Conservation (phyloP, 2,329 filamentous ascomycete species). For the Arthroderma sp. region DNA sequence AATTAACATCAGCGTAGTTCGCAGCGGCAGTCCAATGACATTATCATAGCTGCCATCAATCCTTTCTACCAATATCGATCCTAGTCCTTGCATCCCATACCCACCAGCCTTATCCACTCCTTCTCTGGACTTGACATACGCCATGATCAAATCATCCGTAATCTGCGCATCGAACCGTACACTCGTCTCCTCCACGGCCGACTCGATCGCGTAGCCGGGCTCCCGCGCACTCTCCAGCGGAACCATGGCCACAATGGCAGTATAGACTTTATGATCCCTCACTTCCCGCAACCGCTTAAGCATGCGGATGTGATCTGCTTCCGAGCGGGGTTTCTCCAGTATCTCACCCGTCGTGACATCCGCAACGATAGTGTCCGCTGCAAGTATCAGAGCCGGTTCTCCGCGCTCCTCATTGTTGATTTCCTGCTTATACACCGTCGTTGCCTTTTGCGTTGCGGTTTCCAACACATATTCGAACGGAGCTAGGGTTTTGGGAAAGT, state of each 20-base stretch:
- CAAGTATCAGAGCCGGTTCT: slow-evolving; percentile 74
- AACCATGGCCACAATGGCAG: slow-evolving; percentile 69
- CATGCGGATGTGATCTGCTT: slow-evolving; percentile 73
- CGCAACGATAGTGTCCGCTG: slow-evolving; percentile 84
- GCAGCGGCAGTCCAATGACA: slow-evolving; percentile 78
- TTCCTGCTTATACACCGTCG: slow-evolving; percentile 54
- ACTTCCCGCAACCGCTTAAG: slow-evolving; percentile 68
- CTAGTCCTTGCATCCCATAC: slow-evolving; percentile 84
- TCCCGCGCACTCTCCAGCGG: slow-evolving; percentile 67
- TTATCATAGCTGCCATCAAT: slow-evolving; percentile 89
- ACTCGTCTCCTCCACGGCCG: slow-evolving; percentile 74
- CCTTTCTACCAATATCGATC: slow-evolving; percentile 71
- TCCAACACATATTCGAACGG: slow-evolving; percentile 84
- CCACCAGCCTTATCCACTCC: slow-evolving; percentile 93
- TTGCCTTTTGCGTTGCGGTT: slow-evolving; percentile 72
- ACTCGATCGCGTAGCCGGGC: slow-evolving; percentile 74
- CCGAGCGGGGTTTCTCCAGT: slow-evolving; percentile 77
- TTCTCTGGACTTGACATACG: slow-evolving; percentile 59
- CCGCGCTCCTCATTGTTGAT: slow-evolving; percentile 42
- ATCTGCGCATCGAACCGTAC: slow-evolving; percentile 70
- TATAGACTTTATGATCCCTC: slow-evolving; percentile 67
- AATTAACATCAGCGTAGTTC: slow-evolving; percentile 64
- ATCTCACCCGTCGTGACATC: slow-evolving; percentile 57
- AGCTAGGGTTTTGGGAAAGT: slow-evolving; percentile 65
- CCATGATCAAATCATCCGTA: slow-evolving; percentile 70